phyloP scores from a whole-genome alignment of 495 filamentous ascomycete genomes.

The Podospora conica region DNA sequence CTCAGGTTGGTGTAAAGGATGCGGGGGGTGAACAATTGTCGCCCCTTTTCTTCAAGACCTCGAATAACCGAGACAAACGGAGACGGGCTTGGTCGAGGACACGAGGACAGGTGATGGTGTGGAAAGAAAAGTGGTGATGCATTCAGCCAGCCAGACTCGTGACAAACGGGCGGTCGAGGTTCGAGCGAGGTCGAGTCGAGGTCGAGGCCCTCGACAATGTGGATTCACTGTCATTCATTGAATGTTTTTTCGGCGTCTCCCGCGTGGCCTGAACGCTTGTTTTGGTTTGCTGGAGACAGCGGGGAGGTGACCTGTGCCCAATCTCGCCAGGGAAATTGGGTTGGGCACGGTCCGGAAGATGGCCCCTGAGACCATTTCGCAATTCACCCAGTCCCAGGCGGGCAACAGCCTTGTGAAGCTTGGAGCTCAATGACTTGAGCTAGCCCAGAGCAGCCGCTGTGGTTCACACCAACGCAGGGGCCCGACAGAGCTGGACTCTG shows the following conservation, averaged over 20 bases:
- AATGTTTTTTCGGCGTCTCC: neutral
- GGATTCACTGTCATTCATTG: neutral
- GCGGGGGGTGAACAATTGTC: neutral
- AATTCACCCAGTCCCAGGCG: constrained; percentile 7
- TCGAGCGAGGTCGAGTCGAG: neutral
- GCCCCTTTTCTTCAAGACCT: neutral
- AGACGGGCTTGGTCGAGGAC: neutral
- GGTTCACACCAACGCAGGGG: neutral
- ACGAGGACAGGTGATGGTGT: neutral
- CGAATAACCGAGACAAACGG: constrained; percentile 3
- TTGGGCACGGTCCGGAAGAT: constrained; percentile 1
- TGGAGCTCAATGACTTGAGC: constrained; percentile 2
- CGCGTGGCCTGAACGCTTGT: constrained; percentile 1
- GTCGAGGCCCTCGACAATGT: neutral
- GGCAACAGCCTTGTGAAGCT: constrained; percentile 13
- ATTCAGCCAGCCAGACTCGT: neutral
- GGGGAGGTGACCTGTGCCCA: constrained; percentile 13
- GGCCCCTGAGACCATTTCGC: neutral
- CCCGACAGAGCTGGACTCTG: neutral
- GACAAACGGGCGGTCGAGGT: neutral
- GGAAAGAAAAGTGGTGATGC: neutral
- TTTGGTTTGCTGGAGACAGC: neutral
- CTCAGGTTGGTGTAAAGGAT: neutral
- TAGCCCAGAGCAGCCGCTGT: neutral
- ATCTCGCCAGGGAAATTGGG: constrained; percentile 29